Conservation (phyloP, 768 basidiomycete genomes). For the Boletus barrowsii region DNA sequence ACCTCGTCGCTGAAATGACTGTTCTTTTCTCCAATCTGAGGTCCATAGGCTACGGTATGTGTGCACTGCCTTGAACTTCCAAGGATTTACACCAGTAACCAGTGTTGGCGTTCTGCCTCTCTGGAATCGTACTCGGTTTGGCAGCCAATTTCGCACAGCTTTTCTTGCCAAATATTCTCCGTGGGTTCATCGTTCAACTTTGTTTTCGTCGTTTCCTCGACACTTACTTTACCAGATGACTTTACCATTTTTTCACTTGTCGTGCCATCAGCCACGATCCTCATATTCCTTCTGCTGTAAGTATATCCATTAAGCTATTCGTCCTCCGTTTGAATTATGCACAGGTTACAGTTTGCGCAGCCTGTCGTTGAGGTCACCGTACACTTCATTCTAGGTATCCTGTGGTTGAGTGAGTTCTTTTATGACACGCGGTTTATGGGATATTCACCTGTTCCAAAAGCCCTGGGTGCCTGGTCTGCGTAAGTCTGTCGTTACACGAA, state of each 20-base stretch:
- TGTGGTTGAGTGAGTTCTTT: constrained; percentile 64
- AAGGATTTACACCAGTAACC: constrained; percentile 23
- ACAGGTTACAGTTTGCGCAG: constrained; percentile 67
- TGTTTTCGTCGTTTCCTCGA: background rate
- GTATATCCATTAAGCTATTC: constrained; percentile 11
- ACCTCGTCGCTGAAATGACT: constrained; percentile 42
- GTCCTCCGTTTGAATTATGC: constrained; percentile 1
- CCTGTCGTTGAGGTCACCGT: constrained; percentile 58
- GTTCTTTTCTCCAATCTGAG: constrained; percentile 58
- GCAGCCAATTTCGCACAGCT: constrained; percentile 62
- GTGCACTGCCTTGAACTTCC: background rate
- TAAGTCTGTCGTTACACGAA: constrained; percentile 33
- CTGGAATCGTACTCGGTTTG: constrained; percentile 61
- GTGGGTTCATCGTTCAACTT: constrained; percentile 39
- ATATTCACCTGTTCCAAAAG: constrained; percentile 36
- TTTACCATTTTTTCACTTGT: constrained; percentile 70
- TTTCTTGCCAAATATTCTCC: constrained; percentile 63
- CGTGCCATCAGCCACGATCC: constrained; percentile 62
- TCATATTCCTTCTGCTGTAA: constrained; percentile 58
- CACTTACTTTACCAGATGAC: constrained; percentile 45
- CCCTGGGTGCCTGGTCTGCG: constrained; percentile 75
- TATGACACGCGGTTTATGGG: background rate
- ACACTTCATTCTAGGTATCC: constrained; percentile 51
- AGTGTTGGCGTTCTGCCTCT: constrained; percentile 39
- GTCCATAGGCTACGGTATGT: constrained; percentile 49